These are phyloP conservation scores for Candida awuae DNA, from an alignment of 805 yeast genomes.

Conservation along the genomic window DNA sequence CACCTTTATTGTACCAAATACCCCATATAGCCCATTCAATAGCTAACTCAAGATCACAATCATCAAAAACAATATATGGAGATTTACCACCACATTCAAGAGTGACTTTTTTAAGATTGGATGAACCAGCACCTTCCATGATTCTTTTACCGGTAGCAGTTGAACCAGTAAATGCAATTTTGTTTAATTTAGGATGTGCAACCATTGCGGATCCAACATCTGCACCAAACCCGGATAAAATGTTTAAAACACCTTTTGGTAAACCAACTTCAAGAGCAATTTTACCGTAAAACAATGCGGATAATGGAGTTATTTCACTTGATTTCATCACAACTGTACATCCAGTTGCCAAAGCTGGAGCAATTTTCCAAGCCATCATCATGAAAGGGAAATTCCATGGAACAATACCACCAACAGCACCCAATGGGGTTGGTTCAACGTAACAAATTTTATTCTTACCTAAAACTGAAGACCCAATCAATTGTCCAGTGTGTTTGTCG, in stretches of 20 bases:
- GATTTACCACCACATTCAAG: conserved; percentile 58
- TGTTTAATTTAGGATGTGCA: conserved; percentile 56
- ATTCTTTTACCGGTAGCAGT: conserved; percentile 65
- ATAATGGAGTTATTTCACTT: conserved; percentile 69
- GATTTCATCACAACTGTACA: conserved; percentile 65
- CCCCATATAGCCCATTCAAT: conserved; percentile 42
- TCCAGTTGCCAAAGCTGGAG: conserved; percentile 71
- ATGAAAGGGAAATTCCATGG: conserved; percentile 81
- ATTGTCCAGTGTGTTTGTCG: conserved; percentile 63
- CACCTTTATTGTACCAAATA: conserved; percentile 40
- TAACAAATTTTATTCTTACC: conserved; percentile 40
- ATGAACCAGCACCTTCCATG: conserved; percentile 56
- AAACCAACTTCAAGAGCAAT: conserved; percentile 59
- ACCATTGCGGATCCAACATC: conserved; percentile 62
- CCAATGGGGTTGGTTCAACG: conserved; percentile 52
- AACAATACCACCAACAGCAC: conserved; percentile 73
- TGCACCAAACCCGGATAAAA: conserved; percentile 65
- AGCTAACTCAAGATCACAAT: conserved; percentile 47
- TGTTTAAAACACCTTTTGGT: conserved; percentile 71
- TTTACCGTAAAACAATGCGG: conserved; percentile 57
- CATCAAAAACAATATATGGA: conserved; percentile 44
- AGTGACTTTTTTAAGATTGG: conserved; percentile 48
- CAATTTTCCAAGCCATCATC: conserved; percentile 73
- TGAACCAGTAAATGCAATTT: conserved; percentile 77
- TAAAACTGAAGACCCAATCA: conserved; percentile 32